Conservation (phyloP, 768 basidiomycete genomes). For the Pisolithus microcarpus region DNA sequence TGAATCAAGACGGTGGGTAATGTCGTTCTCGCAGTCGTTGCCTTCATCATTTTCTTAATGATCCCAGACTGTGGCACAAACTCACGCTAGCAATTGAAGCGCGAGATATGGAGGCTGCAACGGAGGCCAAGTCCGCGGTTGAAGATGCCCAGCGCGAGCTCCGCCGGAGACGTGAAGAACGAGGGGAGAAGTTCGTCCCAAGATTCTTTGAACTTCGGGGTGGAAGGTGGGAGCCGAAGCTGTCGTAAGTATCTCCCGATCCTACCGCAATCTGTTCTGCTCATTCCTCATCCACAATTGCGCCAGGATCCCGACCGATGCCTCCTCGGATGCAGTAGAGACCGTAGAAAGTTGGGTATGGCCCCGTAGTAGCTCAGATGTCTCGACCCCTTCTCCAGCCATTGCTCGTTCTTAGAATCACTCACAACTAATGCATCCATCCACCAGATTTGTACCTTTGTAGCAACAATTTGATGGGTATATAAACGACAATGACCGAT, state of each 20-base stretch:
- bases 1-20: slow-evolving; percentile 74
- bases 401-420: slow-evolving; percentile 7
- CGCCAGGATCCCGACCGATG: slow-evolving; percentile 55
- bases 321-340: slow-evolving; percentile 58
- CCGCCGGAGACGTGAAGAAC: slow-evolving; percentile 67
- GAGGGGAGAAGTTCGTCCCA: slow-evolving; percentile 58
- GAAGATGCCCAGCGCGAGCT: slow-evolving; percentile 89
- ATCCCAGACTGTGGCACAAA: slow-evolving; percentile 64
- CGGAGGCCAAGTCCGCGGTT: slow-evolving; percentile 79
- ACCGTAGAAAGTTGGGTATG: slow-evolving; percentile 80
- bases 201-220: slow-evolving; percentile 75
- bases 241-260: slow-evolving; percentile 44
- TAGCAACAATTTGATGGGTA: slow-evolving; percentile 33
- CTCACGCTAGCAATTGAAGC: slow-evolving; percentile 78
- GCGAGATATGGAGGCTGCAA: slow-evolving; percentile 94
- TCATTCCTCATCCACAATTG: neutral
- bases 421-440: slow-evolving; percentile 30
- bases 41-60: neutral
- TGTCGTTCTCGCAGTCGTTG: neutral
- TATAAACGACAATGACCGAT: slow-evolving; percentile 23
- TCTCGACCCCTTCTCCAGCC: slow-evolving; percentile 1
- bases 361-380: slow-evolving; percentile 6
- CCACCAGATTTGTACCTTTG: slow-evolving; percentile 30
- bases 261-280: neutral
- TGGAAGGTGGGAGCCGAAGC: slow-evolving; percentile 78